Base-by-base conservation (phyloP, 768 basidiomycete genomes). In the Agaricus bisporus region DNA sequence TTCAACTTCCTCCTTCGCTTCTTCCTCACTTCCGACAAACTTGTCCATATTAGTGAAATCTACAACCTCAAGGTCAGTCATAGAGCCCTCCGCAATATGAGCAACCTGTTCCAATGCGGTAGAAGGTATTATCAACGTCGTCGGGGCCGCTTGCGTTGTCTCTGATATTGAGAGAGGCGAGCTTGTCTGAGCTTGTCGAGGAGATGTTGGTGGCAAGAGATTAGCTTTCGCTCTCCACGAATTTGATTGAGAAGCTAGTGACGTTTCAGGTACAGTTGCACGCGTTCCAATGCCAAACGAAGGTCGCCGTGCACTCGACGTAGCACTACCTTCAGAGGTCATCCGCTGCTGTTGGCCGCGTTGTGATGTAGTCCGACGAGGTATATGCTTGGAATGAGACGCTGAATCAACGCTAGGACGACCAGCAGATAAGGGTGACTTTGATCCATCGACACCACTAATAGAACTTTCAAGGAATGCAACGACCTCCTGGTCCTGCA, bases 21-120 rank as follows among this genome's bases (percentile, higher is more conserved):
- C 51, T 51, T 25, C 61, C 54, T 52, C 49, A 44, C 69, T 69
- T 26, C 79, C 82, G 10, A 87, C 73, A 55, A 91, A 80, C 68
- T 81, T 85, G 41, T 75, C 86, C 64, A 91, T 73, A 44, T 92
- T 88, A 2, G 79, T 78, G 59, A 90, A 92, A 61, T 91, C 88
- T 6, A 92, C 79, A n/a, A 87, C 78, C 61, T 91, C 88, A 3
- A 91, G 74, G 51, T 82, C 78, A 59, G 85, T 86, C 18, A 77
- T 80, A 4, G 74, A 66, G 50, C 68, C 66, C 39, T 73, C 66
- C 15, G 70, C 69, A n/a, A 86, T 67, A 17, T 74, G 65, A 54
- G 72, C 73, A 28, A 75, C 69, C 43, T 72, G 73, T 26, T 76
- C 73, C 11, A 72, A 55, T 20, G 72, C 69, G 12, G 70, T 63